A percentile compares a stretch with the other conserved stretches of the same genome.
phyloP scores from a whole-genome alignment of 2,329 filamentous ascomycete genomes.

The Leptographium lundbergii region DNA sequence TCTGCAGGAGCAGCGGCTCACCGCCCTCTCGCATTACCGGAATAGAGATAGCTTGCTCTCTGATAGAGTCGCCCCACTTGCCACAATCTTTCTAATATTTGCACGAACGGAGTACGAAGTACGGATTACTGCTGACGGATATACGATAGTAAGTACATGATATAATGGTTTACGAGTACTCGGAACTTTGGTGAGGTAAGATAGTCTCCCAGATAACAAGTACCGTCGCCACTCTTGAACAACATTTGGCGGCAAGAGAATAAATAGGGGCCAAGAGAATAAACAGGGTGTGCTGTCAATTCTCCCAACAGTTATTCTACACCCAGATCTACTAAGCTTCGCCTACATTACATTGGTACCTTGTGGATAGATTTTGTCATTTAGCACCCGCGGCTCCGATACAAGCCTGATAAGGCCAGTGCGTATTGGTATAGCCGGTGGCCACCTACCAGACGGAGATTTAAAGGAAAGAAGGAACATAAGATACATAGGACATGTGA shows the following conservation, averaged over 20 bases:
- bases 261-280: not conserved
- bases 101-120: no score
- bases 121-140: not conserved
- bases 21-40: constrained; percentile 11
- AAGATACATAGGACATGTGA: not conserved
- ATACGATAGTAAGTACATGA: not conserved
- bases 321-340: no score
- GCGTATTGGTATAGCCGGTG: no score
- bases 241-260: not conserved
- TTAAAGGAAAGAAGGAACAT: not conserved
- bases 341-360: no score
- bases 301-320: not conserved
- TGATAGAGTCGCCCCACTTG: constrained; percentile 2
- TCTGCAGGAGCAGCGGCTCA: constrained; percentile 10
- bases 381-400: no score
- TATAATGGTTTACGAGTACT: no score
- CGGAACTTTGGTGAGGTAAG: not conserved
- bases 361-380: no score
- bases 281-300: not conserved
- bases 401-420: no score
- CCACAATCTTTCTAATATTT: not conserved
- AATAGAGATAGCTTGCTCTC: not conserved
- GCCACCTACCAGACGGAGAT: no score
- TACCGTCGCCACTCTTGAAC: not conserved
- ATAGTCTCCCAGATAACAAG: not conserved